Conservation (phyloP, 768 basidiomycete genomes). For the Psilocybe cyanescens region DNA sequence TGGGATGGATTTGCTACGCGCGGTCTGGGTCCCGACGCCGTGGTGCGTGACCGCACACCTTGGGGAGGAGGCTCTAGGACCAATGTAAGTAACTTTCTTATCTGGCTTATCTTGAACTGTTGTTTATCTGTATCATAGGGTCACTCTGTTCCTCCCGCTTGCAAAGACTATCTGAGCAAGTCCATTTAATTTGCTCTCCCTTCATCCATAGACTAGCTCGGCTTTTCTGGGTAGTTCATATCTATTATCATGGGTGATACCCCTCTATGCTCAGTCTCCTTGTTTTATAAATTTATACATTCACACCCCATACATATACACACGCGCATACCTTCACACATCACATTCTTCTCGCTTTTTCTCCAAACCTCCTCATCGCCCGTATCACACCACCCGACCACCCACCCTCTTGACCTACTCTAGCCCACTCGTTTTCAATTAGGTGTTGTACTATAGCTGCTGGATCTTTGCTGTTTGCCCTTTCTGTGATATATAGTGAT, state of each 20-base stretch:
- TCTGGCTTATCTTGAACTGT: not conserved
- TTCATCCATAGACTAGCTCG: not conserved
- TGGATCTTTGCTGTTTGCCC: not conserved
- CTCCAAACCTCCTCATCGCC: slow-evolving; percentile 3
- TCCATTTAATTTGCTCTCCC: not conserved
- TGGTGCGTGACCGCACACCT: slow-evolving; percentile 74
- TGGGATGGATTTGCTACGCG: slow-evolving; percentile 86
- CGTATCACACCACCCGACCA: not conserved
- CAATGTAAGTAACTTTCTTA: slow-evolving; percentile 40
- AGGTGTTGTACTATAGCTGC: slow-evolving; percentile 7
- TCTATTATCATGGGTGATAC: not conserved
- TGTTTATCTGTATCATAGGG: slow-evolving; percentile 21
- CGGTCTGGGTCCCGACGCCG: slow-evolving; percentile 82
- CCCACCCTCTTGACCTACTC: not conserved
- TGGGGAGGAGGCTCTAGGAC: slow-evolving; percentile 92
- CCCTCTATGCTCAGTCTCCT: not conserved
- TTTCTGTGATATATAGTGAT: not conserved
- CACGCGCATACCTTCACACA: not conserved
- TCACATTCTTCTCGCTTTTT: not conserved
- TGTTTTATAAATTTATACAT: not conserved
- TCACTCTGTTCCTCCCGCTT: slow-evolving; percentile 30
- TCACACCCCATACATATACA: slow-evolving; percentile 1
- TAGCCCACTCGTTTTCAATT: slow-evolving; percentile 1
- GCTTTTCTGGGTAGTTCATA: not conserved
- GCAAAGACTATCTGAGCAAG: slow-evolving; percentile 18